These are phyloP conservation scores for Ogataea methylovora DNA, from an alignment of 805 yeast genomes.

Conservation along the genomic window DNA sequence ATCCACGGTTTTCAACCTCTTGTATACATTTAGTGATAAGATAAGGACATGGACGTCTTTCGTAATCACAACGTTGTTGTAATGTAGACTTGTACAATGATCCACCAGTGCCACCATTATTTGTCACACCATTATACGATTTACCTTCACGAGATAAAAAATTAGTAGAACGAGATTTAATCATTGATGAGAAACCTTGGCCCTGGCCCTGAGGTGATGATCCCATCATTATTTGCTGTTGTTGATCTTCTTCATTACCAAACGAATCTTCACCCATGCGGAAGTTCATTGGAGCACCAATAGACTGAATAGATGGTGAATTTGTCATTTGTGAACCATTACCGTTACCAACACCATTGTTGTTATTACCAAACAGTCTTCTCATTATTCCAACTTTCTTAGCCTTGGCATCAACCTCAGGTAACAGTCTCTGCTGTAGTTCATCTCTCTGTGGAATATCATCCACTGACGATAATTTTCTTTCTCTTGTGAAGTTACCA, in stretches of 20 bases:
- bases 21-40: constrained; percentile 63
- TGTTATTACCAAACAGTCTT: constrained; percentile 19
- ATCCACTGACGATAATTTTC: too few species aligned
- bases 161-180: constrained; percentile 42
- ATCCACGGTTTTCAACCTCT: constrained; percentile 73
- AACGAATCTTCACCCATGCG: constrained; percentile 18
- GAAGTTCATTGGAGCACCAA: constrained; percentile 25
- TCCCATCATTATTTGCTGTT: neutral
- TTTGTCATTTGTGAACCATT: constrained; percentile 4
- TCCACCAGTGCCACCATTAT: neutral
- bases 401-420: constrained; percentile 4
- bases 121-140: neutral
- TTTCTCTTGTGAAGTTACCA: too few species aligned
- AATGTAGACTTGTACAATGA: constrained; percentile 43
- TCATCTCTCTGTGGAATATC: neutral
- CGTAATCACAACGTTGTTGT: constrained; percentile 55
- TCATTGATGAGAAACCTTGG: constrained; percentile 9
- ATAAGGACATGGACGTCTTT: constrained; percentile 57
- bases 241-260: too few species aligned
- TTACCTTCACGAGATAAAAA: constrained; percentile 26
- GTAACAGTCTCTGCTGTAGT: neutral
- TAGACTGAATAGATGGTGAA: constrained; percentile 15
- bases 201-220: neutral
- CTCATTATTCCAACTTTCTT: constrained; percentile 21
- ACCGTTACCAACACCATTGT: constrained; percentile 2